Conservation (phyloP, 352 stramenopile genomes). For the Nothophytophthora sp. region DNA sequence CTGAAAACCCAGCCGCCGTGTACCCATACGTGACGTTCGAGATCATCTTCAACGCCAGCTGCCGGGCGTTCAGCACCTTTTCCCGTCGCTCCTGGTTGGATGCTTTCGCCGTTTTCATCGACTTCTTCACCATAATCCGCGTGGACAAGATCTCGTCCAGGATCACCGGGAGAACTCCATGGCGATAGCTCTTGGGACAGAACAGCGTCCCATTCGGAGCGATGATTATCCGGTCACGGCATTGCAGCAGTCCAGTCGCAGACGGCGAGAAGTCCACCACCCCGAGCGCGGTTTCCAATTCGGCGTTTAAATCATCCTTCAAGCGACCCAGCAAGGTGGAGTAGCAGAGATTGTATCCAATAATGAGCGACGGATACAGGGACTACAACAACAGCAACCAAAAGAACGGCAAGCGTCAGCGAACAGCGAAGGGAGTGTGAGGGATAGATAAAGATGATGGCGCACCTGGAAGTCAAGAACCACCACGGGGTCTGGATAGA, state of each 20-base stretch:
- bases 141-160: conserved; percentile 96
- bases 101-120: conserved; percentile 93
- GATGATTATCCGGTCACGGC: conserved; percentile 60
- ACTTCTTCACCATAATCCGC: conserved; percentile 98
- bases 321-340: conserved; percentile 95
- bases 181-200: conserved; percentile 90
- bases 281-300: conserved; percentile 67
- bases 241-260: conserved; percentile 43
- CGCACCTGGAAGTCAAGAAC: conserved; percentile 98
- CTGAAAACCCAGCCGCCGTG: conserved; percentile 98
- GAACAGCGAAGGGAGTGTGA: too few species aligned
- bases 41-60: conserved; percentile 98
- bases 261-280: conserved; percentile 58
- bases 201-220: conserved; percentile 97
- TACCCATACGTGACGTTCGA: conserved; percentile 99
- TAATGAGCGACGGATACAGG: conserved; percentile 99
- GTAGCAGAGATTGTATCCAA: conserved; percentile 99
- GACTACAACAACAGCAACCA: conserved; percentile 60
- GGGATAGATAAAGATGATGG: background rate
- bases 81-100: conserved; percentile 54
- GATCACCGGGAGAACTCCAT: conserved; percentile 97
- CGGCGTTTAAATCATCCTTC: conserved; percentile 65
- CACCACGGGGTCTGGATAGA: conserved; percentile 97
- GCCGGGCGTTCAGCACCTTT: conserved; percentile 77
- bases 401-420: too few species aligned